Percentiles rank a stretch among this genome's conserved stretches.
Conservation (phyloP, 768 basidiomycete species). For the Serendipita sp. region DNA sequence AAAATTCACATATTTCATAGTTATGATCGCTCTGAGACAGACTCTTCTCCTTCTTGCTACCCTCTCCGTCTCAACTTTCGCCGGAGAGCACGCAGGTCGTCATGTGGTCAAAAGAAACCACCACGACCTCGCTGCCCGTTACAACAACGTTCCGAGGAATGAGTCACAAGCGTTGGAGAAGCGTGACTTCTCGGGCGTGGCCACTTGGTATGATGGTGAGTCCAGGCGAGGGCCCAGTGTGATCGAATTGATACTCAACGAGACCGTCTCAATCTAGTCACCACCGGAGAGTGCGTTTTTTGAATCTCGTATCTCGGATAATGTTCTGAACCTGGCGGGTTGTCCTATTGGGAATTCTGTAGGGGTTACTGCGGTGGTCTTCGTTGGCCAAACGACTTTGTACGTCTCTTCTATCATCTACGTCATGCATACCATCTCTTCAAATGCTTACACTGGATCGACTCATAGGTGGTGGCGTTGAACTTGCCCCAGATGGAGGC, state of each 20-base stretch:
- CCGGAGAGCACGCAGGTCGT: not conserved
- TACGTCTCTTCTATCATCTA: not conserved
- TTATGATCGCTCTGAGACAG: too few relatives aligned
- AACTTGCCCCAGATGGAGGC: not conserved
- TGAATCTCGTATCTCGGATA: not conserved
- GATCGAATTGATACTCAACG: not conserved
- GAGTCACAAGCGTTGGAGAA: not conserved
- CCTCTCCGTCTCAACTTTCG: not conserved
- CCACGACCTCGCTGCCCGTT: not conserved
- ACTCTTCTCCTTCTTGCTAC: not conserved
- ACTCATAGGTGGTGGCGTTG: not conserved
- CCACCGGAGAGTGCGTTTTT: not conserved
- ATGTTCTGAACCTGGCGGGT: not conserved
- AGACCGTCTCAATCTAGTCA: not conserved
- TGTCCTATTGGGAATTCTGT: not conserved
- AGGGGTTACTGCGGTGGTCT: not conserved
- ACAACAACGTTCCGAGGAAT: not conserved
- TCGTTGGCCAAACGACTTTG: not conserved
- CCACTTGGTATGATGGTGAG: conserved; percentile 5
- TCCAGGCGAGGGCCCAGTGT: not conserved
- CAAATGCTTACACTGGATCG: not conserved
- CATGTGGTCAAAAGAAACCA: not conserved
- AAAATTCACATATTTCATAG: too few relatives aligned
- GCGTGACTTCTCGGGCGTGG: conserved; percentile 1
- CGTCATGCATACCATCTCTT: too few relatives aligned